Percentiles rank a stretch among this genome's conserved stretches.
phyloP scores from a whole-genome alignment of 495 filamentous ascomycete genomes.

The Neurospora sp. region DNA sequence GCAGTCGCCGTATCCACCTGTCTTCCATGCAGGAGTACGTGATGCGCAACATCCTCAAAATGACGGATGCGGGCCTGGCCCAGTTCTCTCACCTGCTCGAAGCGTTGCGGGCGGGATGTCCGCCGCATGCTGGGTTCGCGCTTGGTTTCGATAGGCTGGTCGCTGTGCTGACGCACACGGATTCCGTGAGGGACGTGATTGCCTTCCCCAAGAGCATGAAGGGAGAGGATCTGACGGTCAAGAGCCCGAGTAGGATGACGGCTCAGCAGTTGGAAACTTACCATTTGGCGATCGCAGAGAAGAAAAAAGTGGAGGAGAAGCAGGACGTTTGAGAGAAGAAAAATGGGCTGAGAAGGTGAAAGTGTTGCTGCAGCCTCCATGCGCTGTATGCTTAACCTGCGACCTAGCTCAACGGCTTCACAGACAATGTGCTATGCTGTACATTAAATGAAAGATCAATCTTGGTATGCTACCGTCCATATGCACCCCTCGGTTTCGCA shows the following conservation, averaged over 20 bases:
- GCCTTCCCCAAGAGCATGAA: conserved; percentile 90
- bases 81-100: conserved; percentile 80
- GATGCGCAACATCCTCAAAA: conserved; percentile 68
- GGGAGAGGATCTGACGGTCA: conserved; percentile 74
- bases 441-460: not conserved
- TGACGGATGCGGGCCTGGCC: conserved; percentile 48
- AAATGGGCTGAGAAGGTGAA: not conserved
- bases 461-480: not conserved
- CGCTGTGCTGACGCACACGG: conserved; percentile 65
- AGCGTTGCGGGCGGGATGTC: conserved; percentile 78
- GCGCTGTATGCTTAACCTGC: not conserved
- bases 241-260: conserved; percentile 56
- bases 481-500: not conserved
- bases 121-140: conserved; percentile 92
- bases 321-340: not conserved
- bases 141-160: conserved; percentile 85
- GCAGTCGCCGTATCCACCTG: conserved; percentile 85
- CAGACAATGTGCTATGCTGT: not conserved
- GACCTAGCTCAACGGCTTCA: not conserved
- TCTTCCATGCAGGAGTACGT: conserved; percentile 76
- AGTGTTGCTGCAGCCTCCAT: not conserved
- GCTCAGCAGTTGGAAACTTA: conserved; percentile 59
- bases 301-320: conserved; percentile 2
- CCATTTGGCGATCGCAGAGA: conserved; percentile 36
- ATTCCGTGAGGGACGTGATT: conserved; percentile 81